Evolutionary conservation across 208 protist genomes (phyloP).

Genomic region (Angomonas ambiguus): DNA sequence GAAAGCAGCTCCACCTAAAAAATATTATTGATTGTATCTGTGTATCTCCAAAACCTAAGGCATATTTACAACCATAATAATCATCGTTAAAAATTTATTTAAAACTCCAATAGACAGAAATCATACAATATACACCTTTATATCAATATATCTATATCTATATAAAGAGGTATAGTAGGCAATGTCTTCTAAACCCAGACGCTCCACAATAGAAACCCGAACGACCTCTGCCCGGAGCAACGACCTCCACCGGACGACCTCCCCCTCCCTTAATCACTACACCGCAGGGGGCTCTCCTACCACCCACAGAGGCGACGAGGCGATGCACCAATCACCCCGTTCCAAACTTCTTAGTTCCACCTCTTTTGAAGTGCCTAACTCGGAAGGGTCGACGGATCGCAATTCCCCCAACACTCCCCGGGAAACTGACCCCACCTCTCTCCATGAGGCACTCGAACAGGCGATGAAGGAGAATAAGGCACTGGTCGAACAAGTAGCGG

Average conservation of each 20-base stretch:
- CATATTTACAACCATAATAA: neutral
- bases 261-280: too few relatives aligned
- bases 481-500: neutral
- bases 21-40: neutral
- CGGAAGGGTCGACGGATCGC: neutral
- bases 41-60: neutral
- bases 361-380: neutral
- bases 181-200: too few relatives aligned
- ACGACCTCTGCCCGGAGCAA: too few relatives aligned
- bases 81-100: neutral
- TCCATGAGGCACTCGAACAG: neutral
- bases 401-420: too few relatives aligned
- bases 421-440: neutral
- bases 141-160: too few relatives aligned
- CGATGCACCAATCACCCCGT: neutral
- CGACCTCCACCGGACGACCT: too few relatives aligned
- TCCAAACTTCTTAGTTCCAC: neutral
- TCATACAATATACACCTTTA: too few relatives aligned
- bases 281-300: neutral
- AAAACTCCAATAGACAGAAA: too few relatives aligned
- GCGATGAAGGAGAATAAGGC: neutral
- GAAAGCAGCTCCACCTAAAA: neutral
- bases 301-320: neutral
- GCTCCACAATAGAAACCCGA: too few relatives aligned
- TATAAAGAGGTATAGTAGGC: too few relatives aligned